Evolutionary conservation across 257 asterid genomes (phyloP), one percentile per base, ranked within the genome.

Genomic region (Gynochthodes officinalis): DNA sequence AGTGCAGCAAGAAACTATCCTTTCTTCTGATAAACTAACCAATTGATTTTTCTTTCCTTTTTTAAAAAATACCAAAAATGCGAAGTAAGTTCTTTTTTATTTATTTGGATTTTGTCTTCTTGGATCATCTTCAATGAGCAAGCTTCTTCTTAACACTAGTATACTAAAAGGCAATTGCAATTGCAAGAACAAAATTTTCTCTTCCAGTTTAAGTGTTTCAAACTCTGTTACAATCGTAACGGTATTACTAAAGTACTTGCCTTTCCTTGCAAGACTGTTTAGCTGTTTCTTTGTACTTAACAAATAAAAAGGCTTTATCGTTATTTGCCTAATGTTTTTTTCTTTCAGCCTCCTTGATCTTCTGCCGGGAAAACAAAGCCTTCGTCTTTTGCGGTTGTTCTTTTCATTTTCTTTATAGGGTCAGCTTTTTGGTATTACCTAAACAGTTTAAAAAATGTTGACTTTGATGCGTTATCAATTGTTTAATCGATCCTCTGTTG

Each of bases 61-160:
- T 1, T 12, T 0, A 33, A 58, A 27, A 0, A 0, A 58, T 27
- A 61, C 32, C 18, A 13, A 18, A 60, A 60, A n/a, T n/a, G n/a
- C 33, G 64, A 32, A 58, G 39, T 3, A 16, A 33, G 21, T 21
- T 14, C 7, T 4, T 8, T 4, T 49, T 4, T 46, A 23, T 11
- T 0, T 19, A n/a, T 21, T 64, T 14, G 57, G 16, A 62, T 9
- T 32, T 64, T n/a, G 0, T 52, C 15, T 23, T 35, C 16, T 40
- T 63, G 68, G 57, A 42, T 73, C 40, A 2, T 50, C 64, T 62
- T 73, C 65, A 33, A n/a, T 23, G 64, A 7, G 55, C 72, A n/a
- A n/a, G n/a, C 19, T 37, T 54, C 25, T 21, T 50, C 25, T 25
- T 1, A 50, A 50, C 14, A 13, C 53, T 42, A 42, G 48, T 42